Evolutionary conservation across 306 rosid species (phyloP).

Genomic region (Casuarina glauca): DNA sequence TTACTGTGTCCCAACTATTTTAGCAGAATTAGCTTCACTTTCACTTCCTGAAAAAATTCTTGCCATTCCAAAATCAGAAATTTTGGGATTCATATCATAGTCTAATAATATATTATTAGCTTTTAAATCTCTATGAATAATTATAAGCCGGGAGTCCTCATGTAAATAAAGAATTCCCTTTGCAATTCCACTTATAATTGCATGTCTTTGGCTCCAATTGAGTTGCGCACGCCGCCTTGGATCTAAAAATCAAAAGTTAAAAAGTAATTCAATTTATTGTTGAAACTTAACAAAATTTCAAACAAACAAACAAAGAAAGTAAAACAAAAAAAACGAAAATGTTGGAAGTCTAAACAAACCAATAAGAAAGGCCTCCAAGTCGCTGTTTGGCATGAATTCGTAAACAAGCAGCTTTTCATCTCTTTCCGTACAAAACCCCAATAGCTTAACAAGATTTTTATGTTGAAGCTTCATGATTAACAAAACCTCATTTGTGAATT

Average conservation of each 20-base stretch:
- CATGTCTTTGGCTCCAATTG: slow-evolving; percentile 37
- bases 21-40: slow-evolving; percentile 41
- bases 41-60: slow-evolving; percentile 44
- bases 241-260: slow-evolving; percentile 23
- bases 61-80: slow-evolving; percentile 58
- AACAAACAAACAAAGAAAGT: background rate
- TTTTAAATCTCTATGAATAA: slow-evolving; percentile 51
- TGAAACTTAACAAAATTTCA: background rate
- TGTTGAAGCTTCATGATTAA: slow-evolving; percentile 67
- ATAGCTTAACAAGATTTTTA: slow-evolving; percentile 67
- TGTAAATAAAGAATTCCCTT: slow-evolving; percentile 50
- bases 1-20: slow-evolving; percentile 40
- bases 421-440: slow-evolving; percentile 62
- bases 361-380: slow-evolving; percentile 56
- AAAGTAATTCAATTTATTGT: slow-evolving; percentile 3
- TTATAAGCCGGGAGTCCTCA: slow-evolving; percentile 46
- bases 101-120: slow-evolving; percentile 50
- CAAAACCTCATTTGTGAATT: slow-evolving; percentile 62
- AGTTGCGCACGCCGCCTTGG: slow-evolving; percentile 31
- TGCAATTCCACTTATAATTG: slow-evolving; percentile 48
- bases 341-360: slow-evolving; percentile 26
- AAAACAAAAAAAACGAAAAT: background rate
- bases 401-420: slow-evolving; percentile 65
- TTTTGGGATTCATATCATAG: slow-evolving; percentile 43
- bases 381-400: slow-evolving; percentile 61